phyloP scores from a whole-genome alignment of 176 grass and related monocot genomes.

The Calamus simplicifolius region DNA sequence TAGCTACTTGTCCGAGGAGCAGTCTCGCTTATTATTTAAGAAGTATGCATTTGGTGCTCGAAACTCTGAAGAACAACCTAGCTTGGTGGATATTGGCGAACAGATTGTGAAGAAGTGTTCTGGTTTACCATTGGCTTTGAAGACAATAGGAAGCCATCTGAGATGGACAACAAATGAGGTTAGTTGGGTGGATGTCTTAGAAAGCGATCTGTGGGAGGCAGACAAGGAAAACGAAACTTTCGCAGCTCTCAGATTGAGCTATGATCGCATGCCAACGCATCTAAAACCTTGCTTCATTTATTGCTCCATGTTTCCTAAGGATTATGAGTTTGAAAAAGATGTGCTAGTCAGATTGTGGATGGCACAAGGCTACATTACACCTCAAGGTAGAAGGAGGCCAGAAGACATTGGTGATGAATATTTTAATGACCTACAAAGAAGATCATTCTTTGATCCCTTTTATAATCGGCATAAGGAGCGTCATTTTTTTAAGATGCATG shows the following conservation, averaged over 20 bases:
- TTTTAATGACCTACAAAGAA: constrained; percentile 29
- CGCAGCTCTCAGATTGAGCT: constrained; percentile 38
- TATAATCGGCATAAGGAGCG: no score
- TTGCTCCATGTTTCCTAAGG: constrained; percentile 32
- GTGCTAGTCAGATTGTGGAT: constrained; percentile 38
- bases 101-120: constrained; percentile 29
- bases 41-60: constrained; percentile 25
- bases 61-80: not conserved
- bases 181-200: constrained; percentile 27
- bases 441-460: constrained; percentile 20
- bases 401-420: constrained; percentile 19
- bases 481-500: constrained; percentile 36
- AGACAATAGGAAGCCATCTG: constrained; percentile 26
- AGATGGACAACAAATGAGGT: constrained; percentile 1
- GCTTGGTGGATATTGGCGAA: constrained; percentile 5
- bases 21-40: constrained; percentile 31
- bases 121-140: constrained; percentile 38
- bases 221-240: constrained; percentile 18
- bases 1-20: constrained; percentile 4
- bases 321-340: constrained; percentile 18
- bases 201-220: constrained; percentile 43
- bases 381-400: not conserved
- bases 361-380: constrained; percentile 29
- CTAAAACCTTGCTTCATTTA: constrained; percentile 37
- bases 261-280: constrained; percentile 16